Conservation (phyloP, 1,284 basidiomycete species). For the Microbotryum violaceum region DNA sequence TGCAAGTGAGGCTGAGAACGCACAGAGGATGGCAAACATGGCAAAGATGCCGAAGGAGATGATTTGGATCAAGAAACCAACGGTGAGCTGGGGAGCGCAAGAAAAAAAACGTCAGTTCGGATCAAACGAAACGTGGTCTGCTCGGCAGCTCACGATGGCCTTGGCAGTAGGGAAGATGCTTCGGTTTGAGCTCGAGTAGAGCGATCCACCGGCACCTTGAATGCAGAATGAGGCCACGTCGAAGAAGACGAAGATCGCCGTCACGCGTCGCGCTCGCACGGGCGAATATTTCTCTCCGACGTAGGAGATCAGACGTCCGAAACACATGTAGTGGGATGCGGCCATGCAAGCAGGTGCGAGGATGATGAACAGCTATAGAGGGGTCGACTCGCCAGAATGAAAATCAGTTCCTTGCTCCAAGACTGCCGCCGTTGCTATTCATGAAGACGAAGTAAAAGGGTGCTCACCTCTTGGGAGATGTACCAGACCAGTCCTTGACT, state of each 20-base stretch:
- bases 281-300: constrained; percentile 22
- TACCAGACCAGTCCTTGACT: constrained; percentile 15
- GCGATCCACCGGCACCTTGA: constrained; percentile 28
- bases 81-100: constrained; percentile 9
- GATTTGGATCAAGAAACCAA: constrained; percentile 29
- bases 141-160: constrained; percentile 12
- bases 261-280: constrained; percentile 19
- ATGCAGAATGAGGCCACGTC: constrained; percentile 21
- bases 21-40: constrained; percentile 19
- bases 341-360: constrained; percentile 21
- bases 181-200: constrained; percentile 19
- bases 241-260: constrained; percentile 22
- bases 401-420: not conserved
- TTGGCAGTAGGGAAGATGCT: constrained; percentile 20
- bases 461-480: constrained; percentile 13
- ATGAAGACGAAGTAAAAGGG: not conserved
- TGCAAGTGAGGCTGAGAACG: not conserved
- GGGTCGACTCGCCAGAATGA: not conserved
- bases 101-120: not conserved
- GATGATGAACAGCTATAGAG: constrained; percentile 19
- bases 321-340: constrained; percentile 20
- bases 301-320: constrained; percentile 20
- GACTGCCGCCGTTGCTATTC: not conserved
- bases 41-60: constrained; percentile 22
- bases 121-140: too few species aligned